Evolutionary conservation across 768 basidiomycete species (phyloP).

Genomic region (Naganishia friedmannii): DNA sequence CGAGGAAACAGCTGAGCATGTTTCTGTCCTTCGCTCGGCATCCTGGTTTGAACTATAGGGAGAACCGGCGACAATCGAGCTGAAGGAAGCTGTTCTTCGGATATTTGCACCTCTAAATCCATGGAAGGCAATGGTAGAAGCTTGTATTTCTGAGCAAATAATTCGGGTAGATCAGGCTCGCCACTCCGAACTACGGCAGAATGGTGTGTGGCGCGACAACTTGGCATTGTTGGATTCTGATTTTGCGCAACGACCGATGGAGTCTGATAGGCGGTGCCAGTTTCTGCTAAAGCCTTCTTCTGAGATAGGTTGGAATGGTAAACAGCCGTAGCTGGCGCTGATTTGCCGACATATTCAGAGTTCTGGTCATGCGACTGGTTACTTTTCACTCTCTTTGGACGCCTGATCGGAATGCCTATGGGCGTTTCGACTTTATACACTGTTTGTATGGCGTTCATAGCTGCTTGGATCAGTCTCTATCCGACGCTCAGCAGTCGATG

Average conservation of each 20-base stretch:
- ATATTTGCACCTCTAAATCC: no score
- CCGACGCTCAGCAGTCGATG: background rate
- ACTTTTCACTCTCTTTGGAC: background rate
- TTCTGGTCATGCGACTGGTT: background rate
- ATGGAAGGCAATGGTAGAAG: background rate
- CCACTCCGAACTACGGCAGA: background rate
- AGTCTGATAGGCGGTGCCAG: background rate
- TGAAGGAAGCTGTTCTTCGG: no score
- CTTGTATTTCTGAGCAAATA: conserved; percentile 1
- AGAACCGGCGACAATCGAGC: no score
- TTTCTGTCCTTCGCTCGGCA: no score
- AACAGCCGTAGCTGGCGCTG: background rate
- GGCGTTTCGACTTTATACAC: background rate
- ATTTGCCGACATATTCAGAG: background rate
- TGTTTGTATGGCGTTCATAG: background rate
- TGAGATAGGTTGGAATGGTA: background rate
- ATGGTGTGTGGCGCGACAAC: background rate
- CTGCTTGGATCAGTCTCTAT: background rate
- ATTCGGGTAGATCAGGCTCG: background rate
- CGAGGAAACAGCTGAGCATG: no score
- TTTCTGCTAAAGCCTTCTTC: background rate
- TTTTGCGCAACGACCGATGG: background rate
- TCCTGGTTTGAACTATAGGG: no score
- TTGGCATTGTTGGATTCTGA: background rate
- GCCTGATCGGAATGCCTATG: background rate